phyloP scores from a whole-genome alignment of 106 monocot genomes.

The Cymbidium sinense region DNA sequence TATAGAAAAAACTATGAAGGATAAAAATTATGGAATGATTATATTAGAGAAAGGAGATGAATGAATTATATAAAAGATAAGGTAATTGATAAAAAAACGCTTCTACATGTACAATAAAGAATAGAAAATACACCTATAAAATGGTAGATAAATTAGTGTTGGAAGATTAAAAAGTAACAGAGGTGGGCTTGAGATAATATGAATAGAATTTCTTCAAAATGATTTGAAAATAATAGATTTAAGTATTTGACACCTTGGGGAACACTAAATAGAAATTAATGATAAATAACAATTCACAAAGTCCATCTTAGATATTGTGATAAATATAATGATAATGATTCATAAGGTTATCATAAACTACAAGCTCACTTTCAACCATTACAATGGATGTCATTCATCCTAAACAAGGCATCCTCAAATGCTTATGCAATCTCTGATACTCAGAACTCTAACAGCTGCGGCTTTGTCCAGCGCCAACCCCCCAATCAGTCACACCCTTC shows the following conservation, averaged over 20 bases:
- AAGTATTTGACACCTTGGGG: neutral
- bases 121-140: neutral
- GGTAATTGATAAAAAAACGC: neutral
- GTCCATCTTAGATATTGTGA: neutral
- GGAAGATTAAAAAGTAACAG: neutral
- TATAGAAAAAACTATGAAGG: neutral
- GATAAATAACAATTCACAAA: neutral
- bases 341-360: neutral
- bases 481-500: neutral
- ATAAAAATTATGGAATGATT: neutral
- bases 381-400: no score
- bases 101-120: neutral
- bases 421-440: neutral
- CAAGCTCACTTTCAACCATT: neutral
- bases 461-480: neutral
- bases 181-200: neutral
- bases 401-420: no score
- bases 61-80: neutral
- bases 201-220: neutral
- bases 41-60: neutral
- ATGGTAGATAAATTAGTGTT: neutral
- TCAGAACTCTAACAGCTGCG: neutral
- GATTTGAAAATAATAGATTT: neutral
- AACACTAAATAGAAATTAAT: neutral
- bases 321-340: neutral